Evolutionary conservation across 345 rosid species (phyloP), one percentile per base, ranked within the genome.

Genomic region (Linum trigynum): DNA sequence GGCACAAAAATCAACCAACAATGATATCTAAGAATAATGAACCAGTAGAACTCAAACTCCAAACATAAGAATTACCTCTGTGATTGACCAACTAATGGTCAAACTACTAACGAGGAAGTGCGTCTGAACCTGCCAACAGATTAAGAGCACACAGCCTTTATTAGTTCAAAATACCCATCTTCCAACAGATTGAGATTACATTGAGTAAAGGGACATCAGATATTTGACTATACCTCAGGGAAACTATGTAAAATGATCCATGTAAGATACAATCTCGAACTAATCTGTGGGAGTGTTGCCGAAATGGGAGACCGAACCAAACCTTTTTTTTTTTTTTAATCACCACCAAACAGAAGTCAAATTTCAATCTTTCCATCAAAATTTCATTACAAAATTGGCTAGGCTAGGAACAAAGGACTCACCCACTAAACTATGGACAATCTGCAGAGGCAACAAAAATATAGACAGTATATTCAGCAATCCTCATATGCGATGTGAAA

Each of bases 61-160:
- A 2, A 39, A 51, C 40, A 48, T 53, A 64, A 61, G 61, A 76
- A 77, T 76, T 23, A 79, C 96, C 97, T 94, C 97, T 0, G 99
- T 86, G 64, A 94, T 72, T 39, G 99, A 84, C 99, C 99, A 90
- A 77, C 99, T 88, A 71, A 90, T 84, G 65, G 88, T 97, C 79
- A 94, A 77, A 32, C 96, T 88, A 58, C 87, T 75, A 65, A 88
- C 95, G 65, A 94, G 82, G 10, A 88, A 37, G 67, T 90, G 89
- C 61, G 81, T 75, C 62, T 70, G 86, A 61, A 73, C 74, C 94
- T 85, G 84, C 69, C 3, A 72, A 76, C 69, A 48, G 16, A 55
- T 45, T 23, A n/a, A 57, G 51, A 69, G 50, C 53, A 39, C 10
- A 15, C 32, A 58, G 66, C 7, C 41, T 23, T 45, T 59, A 57